Conservation (phyloP, 1,139 yeast genomes). For the Diutina pseudorugosa region DNA sequence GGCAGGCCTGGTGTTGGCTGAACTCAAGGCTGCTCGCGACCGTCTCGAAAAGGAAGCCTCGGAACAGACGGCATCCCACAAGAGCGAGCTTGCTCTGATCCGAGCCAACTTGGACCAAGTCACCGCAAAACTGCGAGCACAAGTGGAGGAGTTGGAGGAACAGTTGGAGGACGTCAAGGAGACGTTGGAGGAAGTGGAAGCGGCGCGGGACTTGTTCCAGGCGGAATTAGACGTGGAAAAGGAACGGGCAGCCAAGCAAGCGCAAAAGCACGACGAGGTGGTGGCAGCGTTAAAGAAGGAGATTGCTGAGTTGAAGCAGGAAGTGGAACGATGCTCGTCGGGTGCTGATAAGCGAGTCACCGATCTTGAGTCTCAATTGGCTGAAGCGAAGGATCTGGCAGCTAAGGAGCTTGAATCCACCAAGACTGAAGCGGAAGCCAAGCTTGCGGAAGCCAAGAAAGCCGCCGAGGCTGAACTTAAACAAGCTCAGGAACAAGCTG, state of each 20-base stretch:
- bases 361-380: conserved; percentile 1
- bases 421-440: conserved; percentile 5
- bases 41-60: neutral
- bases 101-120: conserved; percentile 6
- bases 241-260: conserved; percentile 8
- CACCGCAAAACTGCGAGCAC: neutral
- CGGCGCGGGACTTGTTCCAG: neutral
- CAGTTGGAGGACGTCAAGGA: conserved; percentile 4
- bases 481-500: neutral
- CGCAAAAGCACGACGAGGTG: conserved; percentile 9
- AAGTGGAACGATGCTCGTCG: conserved; percentile 7
- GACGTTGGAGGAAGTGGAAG: conserved; percentile 3
- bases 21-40: conserved; percentile 14
- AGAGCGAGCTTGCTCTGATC: conserved; percentile 6
- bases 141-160: conserved; percentile 5
- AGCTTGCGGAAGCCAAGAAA: conserved; percentile 4
- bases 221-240: conserved; percentile 4
- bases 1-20: conserved; percentile 35
- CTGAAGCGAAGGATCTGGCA: neutral
- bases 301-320: conserved; percentile 8
- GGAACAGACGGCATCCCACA: conserved; percentile 5
- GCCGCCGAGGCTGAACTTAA: conserved; percentile 1
- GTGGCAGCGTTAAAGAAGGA: conserved; percentile 9
- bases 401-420: conserved; percentile 4
- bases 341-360: conserved; percentile 3